Conservation (phyloP, 2,329 filamentous ascomycete species). For the Ilyonectria destructans region DNA sequence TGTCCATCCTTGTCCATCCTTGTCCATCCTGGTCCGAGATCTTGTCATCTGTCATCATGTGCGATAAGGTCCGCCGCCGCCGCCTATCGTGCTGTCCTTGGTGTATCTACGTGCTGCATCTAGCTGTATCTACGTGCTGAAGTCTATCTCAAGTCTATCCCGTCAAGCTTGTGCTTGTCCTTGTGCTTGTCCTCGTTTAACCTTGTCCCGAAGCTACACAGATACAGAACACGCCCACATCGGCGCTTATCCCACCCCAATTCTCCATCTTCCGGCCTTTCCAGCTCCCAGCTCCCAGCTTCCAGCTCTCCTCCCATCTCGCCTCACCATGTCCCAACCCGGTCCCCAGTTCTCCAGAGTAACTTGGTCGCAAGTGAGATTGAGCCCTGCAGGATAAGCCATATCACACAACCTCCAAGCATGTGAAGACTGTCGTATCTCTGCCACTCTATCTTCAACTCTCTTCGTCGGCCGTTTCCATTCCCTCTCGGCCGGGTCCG, state of each 20-base stretch:
- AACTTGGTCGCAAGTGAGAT: background rate
- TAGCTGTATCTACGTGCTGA: no score
- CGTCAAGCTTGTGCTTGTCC: background rate
- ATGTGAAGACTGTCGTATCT: conserved; percentile 11
- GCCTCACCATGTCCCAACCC: background rate
- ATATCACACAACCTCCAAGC: background rate
- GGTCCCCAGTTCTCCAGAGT: background rate
- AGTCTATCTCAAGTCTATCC: background rate
- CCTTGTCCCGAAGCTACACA: conserved; percentile 1
- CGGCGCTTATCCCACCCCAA: conserved; percentile 7
- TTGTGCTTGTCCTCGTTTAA: background rate
- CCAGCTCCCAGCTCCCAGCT: background rate
- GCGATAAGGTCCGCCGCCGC: conserved; percentile 7
- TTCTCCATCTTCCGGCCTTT: background rate
- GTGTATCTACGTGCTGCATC: background rate
- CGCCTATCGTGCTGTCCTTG: background rate
- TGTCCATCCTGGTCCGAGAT: conserved; percentile 13
- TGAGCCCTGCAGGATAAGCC: background rate
- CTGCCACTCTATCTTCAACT: background rate
- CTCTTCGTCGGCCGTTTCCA: conserved; percentile 18
- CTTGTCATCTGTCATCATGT: conserved; percentile 5
- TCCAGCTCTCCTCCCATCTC: background rate
- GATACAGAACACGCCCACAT: background rate
- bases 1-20: conserved; percentile 12
- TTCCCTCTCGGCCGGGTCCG: conserved; percentile 28